These are phyloP conservation scores for Botrytis hyacinthi DNA, from an alignment of 2,329 filamentous ascomycete genomes.

Conservation along the genomic window DNA sequence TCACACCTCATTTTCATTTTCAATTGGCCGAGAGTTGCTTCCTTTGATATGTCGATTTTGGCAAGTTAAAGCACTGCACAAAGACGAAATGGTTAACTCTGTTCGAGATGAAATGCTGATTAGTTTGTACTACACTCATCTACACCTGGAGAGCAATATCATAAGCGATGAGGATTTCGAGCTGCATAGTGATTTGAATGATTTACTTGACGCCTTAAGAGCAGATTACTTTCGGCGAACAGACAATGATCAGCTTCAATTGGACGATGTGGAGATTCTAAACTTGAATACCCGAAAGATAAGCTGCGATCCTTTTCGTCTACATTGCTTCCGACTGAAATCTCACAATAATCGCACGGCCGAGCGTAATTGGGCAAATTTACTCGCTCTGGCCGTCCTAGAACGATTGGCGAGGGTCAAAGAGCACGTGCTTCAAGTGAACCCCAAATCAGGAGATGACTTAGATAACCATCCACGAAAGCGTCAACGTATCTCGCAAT, in stretches of 20 bases:
- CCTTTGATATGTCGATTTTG: slow-evolving; percentile 75
- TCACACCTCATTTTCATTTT: slow-evolving; percentile 60
- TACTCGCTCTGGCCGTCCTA: slow-evolving; percentile 58
- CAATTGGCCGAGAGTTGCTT: slow-evolving; percentile 57
- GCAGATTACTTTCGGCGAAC: slow-evolving; percentile 72
- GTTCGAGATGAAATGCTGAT: slow-evolving; percentile 77
- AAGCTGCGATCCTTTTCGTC: slow-evolving; percentile 42
- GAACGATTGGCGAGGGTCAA: slow-evolving; percentile 43
- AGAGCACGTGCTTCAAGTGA: slow-evolving; percentile 19
- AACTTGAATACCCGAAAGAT: slow-evolving; percentile 37
- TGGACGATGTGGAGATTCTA: slow-evolving; percentile 66
- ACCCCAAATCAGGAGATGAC: slow-evolving; percentile 21
- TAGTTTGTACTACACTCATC: slow-evolving; percentile 63
- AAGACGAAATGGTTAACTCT: slow-evolving; percentile 54
- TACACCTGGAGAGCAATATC: slow-evolving; percentile 60
- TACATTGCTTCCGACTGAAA: slow-evolving; percentile 53
- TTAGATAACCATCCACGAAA: slow-evolving; percentile 33
- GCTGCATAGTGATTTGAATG: slow-evolving; percentile 51
- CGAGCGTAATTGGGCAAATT: slow-evolving; percentile 59
- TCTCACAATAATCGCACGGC: slow-evolving; percentile 50
- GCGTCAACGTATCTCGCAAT: slow-evolving; percentile 32
- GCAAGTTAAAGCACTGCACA: slow-evolving; percentile 64
- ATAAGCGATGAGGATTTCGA: slow-evolving; percentile 41
- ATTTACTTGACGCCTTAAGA: slow-evolving; percentile 70
- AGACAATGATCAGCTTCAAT: slow-evolving; percentile 68